Base-by-base conservation (phyloP, 306 rosid species). In the Datisca glomerata region DNA sequence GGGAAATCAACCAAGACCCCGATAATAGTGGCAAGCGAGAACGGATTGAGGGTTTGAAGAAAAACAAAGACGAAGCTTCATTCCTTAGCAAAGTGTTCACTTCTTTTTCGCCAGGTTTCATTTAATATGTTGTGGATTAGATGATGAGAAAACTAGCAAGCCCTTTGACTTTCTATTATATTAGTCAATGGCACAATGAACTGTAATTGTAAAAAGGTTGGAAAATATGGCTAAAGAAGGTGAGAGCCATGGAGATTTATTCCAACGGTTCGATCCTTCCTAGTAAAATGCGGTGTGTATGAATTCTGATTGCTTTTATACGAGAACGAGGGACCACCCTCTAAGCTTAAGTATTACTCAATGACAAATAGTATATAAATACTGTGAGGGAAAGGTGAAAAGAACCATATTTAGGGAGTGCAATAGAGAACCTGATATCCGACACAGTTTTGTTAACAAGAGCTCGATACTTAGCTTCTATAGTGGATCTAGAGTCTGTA, bases 311-410 rank as follows among this genome's bases (percentile, higher is more conserved):
- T 13, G n/a, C 16, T 35, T 35, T 35, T 35, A 40, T 20, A 11
- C 0, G 45, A 41, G 45, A 44, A 44, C 4, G 49, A 8, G 19
- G 49, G 34, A 44, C 49, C 49, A 44, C 34, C 49, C 5, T 44
- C 32, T 44, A 44, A 44, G 49, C 49, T 17, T 44, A 46, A 25
- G 51, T 46, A 46, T 46, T 46, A 36, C 51, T 46, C 39, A 46
- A 46, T 28, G 51, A 15, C 51, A n/a, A 6, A 46, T 46, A 46
- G 24, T 16, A 12, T 46, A 46, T 21, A 46, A 46, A 23, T 46
- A 46, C 39, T 37, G 3, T 17, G 51, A 46, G 23, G 37, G 21
- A 46, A 46, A 27, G 51, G 51, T 46, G 22, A 46, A 46, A 46
- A 46, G 23, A 46, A 46, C 51, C 51, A 21, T 46, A 13, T 46